Conservation (phyloP, 225 moss, liverwort and hornwort species). For the Physcomitrium patens region DNA sequence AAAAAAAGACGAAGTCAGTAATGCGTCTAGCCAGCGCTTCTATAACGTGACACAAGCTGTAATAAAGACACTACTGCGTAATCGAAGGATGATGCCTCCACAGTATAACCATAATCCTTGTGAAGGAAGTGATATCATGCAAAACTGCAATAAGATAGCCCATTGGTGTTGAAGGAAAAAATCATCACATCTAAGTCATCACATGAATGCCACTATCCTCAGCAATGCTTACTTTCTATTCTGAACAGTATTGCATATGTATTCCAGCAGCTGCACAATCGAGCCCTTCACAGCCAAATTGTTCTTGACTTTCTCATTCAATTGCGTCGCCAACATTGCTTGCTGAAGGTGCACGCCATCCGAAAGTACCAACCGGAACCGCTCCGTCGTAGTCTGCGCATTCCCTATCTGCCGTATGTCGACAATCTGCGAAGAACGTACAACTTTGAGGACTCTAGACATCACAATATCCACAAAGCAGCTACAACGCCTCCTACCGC, state of each 20-base stretch:
- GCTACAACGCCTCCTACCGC: neutral
- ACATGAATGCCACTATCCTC: slow-evolving; percentile 10
- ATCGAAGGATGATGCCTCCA: neutral
- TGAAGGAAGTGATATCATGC: neutral
- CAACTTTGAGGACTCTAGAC: slow-evolving; percentile 22
- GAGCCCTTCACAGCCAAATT: slow-evolving; percentile 75
- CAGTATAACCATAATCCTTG: neutral
- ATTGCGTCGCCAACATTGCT: slow-evolving; percentile 97
- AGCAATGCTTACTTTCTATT: slow-evolving; percentile 73
- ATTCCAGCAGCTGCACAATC: slow-evolving; percentile 87
- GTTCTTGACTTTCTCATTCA: slow-evolving; percentile 89
- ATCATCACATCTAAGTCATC: slow-evolving; percentile 9
- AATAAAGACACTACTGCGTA: neutral
- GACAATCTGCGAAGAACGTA: slow-evolving; percentile 51
- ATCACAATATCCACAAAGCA: slow-evolving; percentile 4
- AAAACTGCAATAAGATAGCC: neutral
- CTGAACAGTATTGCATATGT: slow-evolving; percentile 95
- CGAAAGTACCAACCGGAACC: slow-evolving; percentile 88
- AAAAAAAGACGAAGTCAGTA: neutral
- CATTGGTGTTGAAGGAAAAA: neutral
- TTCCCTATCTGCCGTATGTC: slow-evolving; percentile 94
- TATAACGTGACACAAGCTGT: neutral
- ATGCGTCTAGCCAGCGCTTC: neutral
- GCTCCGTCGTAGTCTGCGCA: slow-evolving; percentile 77
- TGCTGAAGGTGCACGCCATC: slow-evolving; percentile 86